phyloP scores from a whole-genome alignment of 805 yeast genomes.

The Saccharomycopsis fibuligera region DNA sequence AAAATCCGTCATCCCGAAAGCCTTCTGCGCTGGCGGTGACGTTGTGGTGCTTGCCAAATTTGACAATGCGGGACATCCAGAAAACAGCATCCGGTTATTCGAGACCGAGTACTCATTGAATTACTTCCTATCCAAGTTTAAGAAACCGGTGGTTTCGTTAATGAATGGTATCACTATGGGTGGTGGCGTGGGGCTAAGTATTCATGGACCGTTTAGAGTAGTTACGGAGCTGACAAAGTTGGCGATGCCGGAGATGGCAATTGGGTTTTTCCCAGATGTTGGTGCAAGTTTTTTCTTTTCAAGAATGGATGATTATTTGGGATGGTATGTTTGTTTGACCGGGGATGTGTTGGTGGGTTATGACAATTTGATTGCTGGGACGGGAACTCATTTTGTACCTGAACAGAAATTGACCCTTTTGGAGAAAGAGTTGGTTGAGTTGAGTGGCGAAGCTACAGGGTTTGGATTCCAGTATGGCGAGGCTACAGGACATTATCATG shows the following conservation, averaged over 20 bases:
- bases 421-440: conserved; percentile 54
- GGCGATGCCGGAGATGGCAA: conserved; percentile 98
- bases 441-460: conserved; percentile 31
- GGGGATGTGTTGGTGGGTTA: conserved; percentile 72
- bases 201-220: conserved; percentile 86
- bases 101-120: conserved; percentile 34
- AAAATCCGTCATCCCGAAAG: conserved; percentile 29
- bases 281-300: conserved; percentile 90
- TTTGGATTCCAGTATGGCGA: conserved; percentile 24
- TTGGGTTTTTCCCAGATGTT: conserved; percentile 95
- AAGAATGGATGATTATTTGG: conserved; percentile 72
- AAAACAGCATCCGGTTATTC: conserved; percentile 21
- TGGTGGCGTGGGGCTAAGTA: conserved; percentile 90
- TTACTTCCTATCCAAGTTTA: conserved; percentile 54
- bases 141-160: conserved; percentile 79
- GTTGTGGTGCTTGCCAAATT: conserved; percentile 59
- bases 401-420: conserved; percentile 55
- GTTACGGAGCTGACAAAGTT: conserved; percentile 84
- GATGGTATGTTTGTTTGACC: conserved; percentile 80
- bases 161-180: conserved; percentile 97
- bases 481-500: conserved; percentile 23
- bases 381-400: conserved; percentile 85
- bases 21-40: conserved; percentile 83
- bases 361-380: conserved; percentile 78
- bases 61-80: conserved; percentile 38